Base-by-base conservation (phyloP, 192 early-diverging fungal genomes). In the Linnemannia zychae region DNA sequence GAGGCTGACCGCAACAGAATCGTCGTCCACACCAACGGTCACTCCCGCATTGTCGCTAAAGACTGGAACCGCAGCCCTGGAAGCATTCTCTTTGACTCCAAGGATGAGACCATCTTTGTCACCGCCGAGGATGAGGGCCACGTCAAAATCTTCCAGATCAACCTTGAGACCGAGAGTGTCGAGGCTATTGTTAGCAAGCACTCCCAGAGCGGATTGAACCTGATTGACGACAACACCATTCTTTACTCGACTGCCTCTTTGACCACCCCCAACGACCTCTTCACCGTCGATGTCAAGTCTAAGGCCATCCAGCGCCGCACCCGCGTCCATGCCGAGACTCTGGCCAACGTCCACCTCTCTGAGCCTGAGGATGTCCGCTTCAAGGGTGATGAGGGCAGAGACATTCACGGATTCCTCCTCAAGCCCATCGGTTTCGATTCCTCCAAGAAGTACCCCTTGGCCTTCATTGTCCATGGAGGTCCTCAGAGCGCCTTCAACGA, bases 381-480 rank as follows among this genome's bases (percentile, higher is more conserved):
- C 75, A 74, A 65, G 15, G 96, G 95, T 11, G 92, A 94, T 2
- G 60, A 84, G n/a, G 86, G 81, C 71, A 90, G 92, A 40, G 67
- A 79, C 36, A 89, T 94, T 18, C 90, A 92, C 72, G 93, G 92
- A n/a, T 96, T 92, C 91, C 47, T 95, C 24, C 76, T 93, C 65
- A 93, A 93, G 67, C 95, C 95, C 38, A 82, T 84, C 17, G 67
- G 77, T 12, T 95, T 94, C 74, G 88, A 93, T 36, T 57, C 87
- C 4, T 70, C 87, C 4, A 88, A 88, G 65, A 91, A 89, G 72
- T 96, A 96, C 68, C 95, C 96, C 46, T 76, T 96, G 3, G 95
- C 95, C 0, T 93, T 95, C 53, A 82, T 96, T 76, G 91, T 97
- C 73, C 96, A 97, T 73, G 96, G 96, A 36, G 96, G 96, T 17